phyloP scores from a whole-genome alignment of 352 stramenopile genomes.

The Pythium insidiosum region DNA sequence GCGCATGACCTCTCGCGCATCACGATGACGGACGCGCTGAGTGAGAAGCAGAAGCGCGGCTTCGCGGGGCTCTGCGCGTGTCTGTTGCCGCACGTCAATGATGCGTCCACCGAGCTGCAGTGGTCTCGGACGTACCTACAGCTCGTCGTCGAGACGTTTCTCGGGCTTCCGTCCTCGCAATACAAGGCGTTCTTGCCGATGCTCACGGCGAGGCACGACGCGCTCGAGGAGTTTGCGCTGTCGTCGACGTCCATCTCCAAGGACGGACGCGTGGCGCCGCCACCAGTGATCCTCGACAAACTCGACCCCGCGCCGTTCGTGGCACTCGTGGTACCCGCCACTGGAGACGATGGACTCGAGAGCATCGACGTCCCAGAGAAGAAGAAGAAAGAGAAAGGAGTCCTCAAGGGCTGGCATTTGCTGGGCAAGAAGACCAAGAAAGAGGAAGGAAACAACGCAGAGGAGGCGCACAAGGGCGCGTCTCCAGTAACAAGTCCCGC shows the following conservation, averaged over 20 bases:
- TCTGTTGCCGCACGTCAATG: constrained; percentile 50
- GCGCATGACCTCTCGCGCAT: constrained; percentile 5
- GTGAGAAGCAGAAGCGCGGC: constrained; percentile 49
- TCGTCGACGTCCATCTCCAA: neutral
- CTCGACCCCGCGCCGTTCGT: constrained; percentile 60
- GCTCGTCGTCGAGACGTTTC: constrained; percentile 53
- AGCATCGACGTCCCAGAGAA: constrained; percentile 1
- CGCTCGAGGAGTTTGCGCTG: constrained; percentile 12
- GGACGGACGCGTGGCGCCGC: neutral
- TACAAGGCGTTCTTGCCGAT: constrained; percentile 69
- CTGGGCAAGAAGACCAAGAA: constrained; percentile 25
- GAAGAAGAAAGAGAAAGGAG: constrained; percentile 13
- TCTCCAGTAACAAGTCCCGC: constrained; percentile 1
- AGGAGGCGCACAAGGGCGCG: neutral
- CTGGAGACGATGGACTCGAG: neutral
- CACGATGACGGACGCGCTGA: constrained; percentile 28
- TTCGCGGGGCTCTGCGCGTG: constrained; percentile 61
- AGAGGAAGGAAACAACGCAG: constrained; percentile 14
- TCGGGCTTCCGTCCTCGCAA: constrained; percentile 37
- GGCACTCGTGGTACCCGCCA: constrained; percentile 31
- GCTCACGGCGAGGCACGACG: constrained; percentile 29
- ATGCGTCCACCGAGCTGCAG: constrained; percentile 38
- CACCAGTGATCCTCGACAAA: constrained; percentile 7
- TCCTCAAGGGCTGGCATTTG: constrained; percentile 13
- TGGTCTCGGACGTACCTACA: constrained; percentile 66